Evolutionary conservation across 208 protist genomes (phyloP).

Genomic region (Crithidia thermophila): DNA sequence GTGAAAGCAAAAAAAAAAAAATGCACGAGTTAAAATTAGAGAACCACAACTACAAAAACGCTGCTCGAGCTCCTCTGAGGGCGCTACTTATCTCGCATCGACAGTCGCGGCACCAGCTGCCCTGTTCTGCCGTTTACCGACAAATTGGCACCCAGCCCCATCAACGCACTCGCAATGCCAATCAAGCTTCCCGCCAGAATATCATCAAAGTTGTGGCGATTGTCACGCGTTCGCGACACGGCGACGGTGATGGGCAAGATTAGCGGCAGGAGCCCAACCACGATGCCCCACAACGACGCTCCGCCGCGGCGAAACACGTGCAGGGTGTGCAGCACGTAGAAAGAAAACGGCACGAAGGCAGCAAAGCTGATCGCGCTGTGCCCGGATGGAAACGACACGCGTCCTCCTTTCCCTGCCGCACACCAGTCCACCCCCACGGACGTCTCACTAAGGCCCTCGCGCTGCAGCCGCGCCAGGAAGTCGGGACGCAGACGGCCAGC

Average conservation of each 20-base stretch:
- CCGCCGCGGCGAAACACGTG: slow-evolving; percentile 42
- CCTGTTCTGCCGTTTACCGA: slow-evolving; percentile 4
- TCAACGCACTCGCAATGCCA: slow-evolving; percentile 37
- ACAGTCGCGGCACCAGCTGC: slow-evolving; percentile 14
- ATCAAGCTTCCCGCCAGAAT: slow-evolving; percentile 55
- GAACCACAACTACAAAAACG: too few relatives aligned
- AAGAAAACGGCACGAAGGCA: slow-evolving; percentile 56
- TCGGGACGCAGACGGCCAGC: slow-evolving; percentile 67
- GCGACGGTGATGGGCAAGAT: slow-evolving; percentile 59
- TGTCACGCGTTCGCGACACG: slow-evolving; percentile 75
- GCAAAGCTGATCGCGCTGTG: slow-evolving; percentile 88
- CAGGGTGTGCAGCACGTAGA: slow-evolving; percentile 72
- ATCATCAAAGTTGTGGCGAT: slow-evolving; percentile 88
- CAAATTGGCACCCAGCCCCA: slow-evolving; percentile 36
- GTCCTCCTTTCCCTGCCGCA: slow-evolving; percentile 48
- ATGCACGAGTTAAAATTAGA: neutral
- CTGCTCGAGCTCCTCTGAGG: too few relatives aligned
- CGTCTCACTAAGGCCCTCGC: neutral
- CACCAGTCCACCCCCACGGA: slow-evolving; percentile 24
- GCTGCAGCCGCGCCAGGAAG: slow-evolving; percentile 54
- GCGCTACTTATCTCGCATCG: too few relatives aligned
- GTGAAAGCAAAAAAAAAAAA: slow-evolving; percentile 4
- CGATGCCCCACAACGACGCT: slow-evolving; percentile 41
- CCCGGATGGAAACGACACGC: slow-evolving; percentile 90
- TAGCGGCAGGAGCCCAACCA: slow-evolving; percentile 48